Conservation (phyloP, 2,329 filamentous ascomycete genomes). For the Microsporum audouinii region DNA sequence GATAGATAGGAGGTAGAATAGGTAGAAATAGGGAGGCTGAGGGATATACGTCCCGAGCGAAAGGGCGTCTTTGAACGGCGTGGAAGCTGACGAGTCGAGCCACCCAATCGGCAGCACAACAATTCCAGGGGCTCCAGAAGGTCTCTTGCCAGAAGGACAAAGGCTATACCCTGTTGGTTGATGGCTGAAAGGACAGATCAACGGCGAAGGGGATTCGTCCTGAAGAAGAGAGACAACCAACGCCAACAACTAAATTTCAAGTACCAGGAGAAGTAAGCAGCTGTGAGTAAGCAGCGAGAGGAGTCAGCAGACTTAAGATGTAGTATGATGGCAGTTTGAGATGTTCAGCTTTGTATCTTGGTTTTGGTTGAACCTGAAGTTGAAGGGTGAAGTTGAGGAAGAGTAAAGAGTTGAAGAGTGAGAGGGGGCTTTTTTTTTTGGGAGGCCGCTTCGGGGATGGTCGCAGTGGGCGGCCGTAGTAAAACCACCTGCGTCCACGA, state of each 20-base stretch:
- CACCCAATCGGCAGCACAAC: background rate
- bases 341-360: too few relatives aligned
- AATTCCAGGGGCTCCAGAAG: background rate
- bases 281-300: background rate
- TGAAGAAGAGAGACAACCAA: background rate
- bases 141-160: background rate
- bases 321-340: too few relatives aligned
- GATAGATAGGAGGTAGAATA: background rate
- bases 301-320: too few relatives aligned
- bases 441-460: background rate
- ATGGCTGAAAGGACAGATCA: background rate
- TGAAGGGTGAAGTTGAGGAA: slow-evolving; percentile 1
- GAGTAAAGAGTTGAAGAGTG: slow-evolving; percentile 14
- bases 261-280: background rate
- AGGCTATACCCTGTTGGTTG: background rate
- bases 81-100: background rate
- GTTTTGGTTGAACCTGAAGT: too few relatives aligned
- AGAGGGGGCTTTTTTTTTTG: background rate
- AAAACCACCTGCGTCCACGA: background rate
- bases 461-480: background rate
- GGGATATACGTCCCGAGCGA: background rate
- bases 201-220: too few relatives aligned
- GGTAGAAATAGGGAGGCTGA: background rate
- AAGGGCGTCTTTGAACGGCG: background rate
- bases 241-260: background rate